Percentiles rank a stretch among this genome's conserved stretches.
Conservation (phyloP, 768 basidiomycete species). For the Leucocoprinus birnbaumii region DNA sequence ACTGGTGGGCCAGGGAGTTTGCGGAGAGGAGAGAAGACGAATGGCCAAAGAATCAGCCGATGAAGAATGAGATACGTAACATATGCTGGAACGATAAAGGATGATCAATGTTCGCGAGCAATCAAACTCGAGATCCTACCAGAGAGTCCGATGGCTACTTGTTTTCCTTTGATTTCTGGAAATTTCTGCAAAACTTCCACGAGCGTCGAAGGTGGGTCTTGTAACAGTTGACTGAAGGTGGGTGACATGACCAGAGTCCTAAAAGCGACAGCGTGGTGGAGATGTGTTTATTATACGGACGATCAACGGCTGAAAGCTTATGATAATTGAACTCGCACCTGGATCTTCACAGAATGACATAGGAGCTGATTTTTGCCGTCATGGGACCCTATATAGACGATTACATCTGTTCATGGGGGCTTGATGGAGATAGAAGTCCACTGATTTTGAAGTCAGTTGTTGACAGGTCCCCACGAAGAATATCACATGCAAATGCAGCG, state of each 20-base stretch:
- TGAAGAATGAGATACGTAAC: conserved; percentile 15
- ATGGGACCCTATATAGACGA: too few relatives aligned
- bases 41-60: conserved; percentile 28
- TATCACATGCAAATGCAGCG: too few relatives aligned
- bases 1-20: conserved; percentile 25
- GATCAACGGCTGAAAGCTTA: background rate
- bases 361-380: too few relatives aligned
- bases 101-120: background rate
- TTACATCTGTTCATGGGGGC: too few relatives aligned
- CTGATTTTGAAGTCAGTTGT: background rate
- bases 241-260: conserved; percentile 2
- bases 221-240: background rate
- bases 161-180: background rate
- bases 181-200: background rate
- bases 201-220: background rate
- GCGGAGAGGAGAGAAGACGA: conserved; percentile 26
- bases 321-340: background rate
- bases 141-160: background rate
- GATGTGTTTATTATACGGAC: background rate
- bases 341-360: background rate
- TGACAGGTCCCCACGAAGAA: background rate
- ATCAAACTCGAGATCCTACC: background rate
- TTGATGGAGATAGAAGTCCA: background rate
- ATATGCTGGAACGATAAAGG: background rate
- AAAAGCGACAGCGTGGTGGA: background rate